phyloP scores from a whole-genome alignment of 306 rosid genomes.

The Mimosa pudica region DNA sequence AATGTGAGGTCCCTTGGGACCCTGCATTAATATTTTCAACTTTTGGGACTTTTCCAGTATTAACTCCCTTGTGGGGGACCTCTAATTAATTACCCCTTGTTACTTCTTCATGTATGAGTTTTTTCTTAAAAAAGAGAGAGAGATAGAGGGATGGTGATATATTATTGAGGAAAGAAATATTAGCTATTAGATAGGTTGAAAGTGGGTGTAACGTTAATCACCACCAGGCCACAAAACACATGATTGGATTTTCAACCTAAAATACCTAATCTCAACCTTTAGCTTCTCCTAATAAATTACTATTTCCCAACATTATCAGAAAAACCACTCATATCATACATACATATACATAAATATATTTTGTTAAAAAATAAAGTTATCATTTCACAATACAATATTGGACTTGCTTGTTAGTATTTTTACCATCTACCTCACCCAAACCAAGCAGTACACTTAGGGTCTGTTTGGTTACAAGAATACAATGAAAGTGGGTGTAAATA shows the following conservation, averaged over 20 bases:
- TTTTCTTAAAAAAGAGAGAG: background rate
- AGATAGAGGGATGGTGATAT: background rate
- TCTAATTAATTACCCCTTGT: too few relatives aligned
- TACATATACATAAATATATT: too few relatives aligned
- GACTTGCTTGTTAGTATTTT: background rate
- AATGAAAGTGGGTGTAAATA: too few relatives aligned
- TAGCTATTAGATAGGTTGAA: slow-evolving; percentile 20
- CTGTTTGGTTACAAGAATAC: too few relatives aligned
- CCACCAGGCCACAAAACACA: slow-evolving; percentile 31
- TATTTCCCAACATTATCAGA: background rate
- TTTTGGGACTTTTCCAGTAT: too few relatives aligned
- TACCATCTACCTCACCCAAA: too few relatives aligned
- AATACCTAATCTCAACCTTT: slow-evolving; percentile 43
- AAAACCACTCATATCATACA: slow-evolving; percentile 12
- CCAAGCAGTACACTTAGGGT: too few relatives aligned
- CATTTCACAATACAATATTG: background rate
- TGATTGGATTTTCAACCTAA: slow-evolving; percentile 42
- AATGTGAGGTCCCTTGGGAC: too few relatives aligned
- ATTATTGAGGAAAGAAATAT: background rate
- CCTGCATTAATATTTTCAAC: too few relatives aligned
- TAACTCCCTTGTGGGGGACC: too few relatives aligned
- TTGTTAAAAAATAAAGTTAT: background rate
- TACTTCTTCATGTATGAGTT: too few relatives aligned
- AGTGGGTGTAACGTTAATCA: slow-evolving; percentile 34
- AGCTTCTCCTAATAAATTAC: background rate